A percentile compares a stretch with the other conserved stretches of the same genome.
Evolutionary conservation across 1,139 yeast species (phyloP).

Genomic region (Scheffersomyces stambukii): DNA sequence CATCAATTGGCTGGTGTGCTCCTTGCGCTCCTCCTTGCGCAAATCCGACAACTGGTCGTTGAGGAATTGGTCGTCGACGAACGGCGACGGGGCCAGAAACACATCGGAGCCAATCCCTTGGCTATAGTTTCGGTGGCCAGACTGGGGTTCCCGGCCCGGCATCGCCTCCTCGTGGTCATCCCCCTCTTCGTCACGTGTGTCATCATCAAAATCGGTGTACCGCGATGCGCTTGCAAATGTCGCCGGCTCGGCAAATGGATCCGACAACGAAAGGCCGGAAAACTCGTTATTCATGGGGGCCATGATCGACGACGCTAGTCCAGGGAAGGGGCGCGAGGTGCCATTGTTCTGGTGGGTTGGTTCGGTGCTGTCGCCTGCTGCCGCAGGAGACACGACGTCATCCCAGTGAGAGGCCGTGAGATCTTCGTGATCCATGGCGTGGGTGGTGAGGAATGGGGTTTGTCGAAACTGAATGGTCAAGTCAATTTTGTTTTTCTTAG

Average conservation of each 20-base stretch:
- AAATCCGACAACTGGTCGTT: conserved; percentile 31
- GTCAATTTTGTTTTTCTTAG: no score
- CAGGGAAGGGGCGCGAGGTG: conserved; percentile 8
- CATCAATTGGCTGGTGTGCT: conserved; percentile 32
- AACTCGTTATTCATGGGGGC: conserved; percentile 23
- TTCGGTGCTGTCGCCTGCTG: conserved; percentile 3
- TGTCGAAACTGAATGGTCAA: not conserved
- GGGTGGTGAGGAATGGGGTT: not conserved
- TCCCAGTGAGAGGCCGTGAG: conserved; percentile 38
- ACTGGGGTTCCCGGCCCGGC: no score
- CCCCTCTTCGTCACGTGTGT: conserved; percentile 17
- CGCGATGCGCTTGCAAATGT: conserved; percentile 8
- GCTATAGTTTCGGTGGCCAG: no score
- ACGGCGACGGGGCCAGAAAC: conserved; percentile 1
- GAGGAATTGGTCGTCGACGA: no score
- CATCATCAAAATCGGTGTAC: conserved; percentile 17
- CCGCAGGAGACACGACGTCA: conserved; percentile 25
- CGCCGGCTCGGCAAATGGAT: conserved; percentile 14
- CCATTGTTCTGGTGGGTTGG: conserved; percentile 4
- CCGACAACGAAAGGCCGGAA: conserved; percentile 18
- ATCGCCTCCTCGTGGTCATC: conserved; percentile 13
- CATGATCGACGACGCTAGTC: conserved; percentile 12
- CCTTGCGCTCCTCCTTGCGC: conserved; percentile 30
- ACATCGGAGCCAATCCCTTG: no score
- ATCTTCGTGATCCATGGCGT: conserved; percentile 29